Base-by-base conservation (phyloP, 768 basidiomycete species). In the Myochromella boudieri region DNA sequence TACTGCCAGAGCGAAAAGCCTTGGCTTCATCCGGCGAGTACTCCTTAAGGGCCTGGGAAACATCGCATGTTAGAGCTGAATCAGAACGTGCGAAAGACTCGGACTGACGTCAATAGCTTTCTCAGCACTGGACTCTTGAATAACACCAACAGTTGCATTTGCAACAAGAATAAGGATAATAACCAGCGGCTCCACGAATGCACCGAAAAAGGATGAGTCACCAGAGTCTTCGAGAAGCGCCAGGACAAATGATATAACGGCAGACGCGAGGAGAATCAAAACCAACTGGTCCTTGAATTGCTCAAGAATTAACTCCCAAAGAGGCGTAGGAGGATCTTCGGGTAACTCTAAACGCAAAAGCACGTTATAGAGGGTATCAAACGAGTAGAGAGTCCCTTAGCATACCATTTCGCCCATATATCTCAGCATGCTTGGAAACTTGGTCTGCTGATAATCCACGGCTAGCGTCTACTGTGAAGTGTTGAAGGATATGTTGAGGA, bases 261-360 rank as follows among this genome's bases (percentile, higher is more conserved):
- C 95, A 1, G 94, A 97, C 2, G 80, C 94, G 37, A 99, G 85
- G 26, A 99, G 80, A 61, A 99, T 98, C 53, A 99, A 85, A 32
- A 99, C 95, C 22, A 99, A 82, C 67, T 97, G 93, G 70, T 99
- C 95, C 75, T 98, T 88, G 78, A 99, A 99, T 69, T 99, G 95
- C 56, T 97, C 94, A n/a, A 99, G 77, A 49, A 99, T 87, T 50
- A 98, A 83, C 61, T 91, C 80, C 91, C 93, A 94, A 25, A 98
- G 62, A 3, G 95, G 91, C 3, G 95, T 97, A 3, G 91, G 71
- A 0, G 91, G 86, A 8, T 95, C 91, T 60, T 97, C 93, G 9
- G 95, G 95, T 6, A 99, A 76, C 61, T 91, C 95, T 98, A 64
- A 11, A 39, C 32, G 26, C 37, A 34, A 28, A 29, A 40, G 42